These are phyloP conservation scores for Firmiana major DNA, from an alignment of 345 rosid genomes.

Conservation along the genomic window DNA sequence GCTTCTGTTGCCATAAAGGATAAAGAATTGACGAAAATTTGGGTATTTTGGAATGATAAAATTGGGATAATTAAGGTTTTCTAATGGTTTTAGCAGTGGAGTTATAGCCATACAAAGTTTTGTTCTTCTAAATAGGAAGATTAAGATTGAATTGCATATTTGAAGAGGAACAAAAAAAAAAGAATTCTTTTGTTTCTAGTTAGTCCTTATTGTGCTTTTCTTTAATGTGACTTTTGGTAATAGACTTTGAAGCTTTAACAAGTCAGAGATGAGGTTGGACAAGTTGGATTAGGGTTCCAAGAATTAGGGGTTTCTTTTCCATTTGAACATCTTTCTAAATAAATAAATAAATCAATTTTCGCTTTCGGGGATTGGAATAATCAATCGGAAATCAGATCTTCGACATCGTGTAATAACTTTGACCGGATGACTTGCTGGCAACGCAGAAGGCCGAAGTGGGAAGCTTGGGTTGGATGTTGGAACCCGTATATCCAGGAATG, in stretches of 20 bases:
- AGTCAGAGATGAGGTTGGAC: neutral
- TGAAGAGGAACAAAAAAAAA: neutral
- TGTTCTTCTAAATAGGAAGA: neutral
- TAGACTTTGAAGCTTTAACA: neutral
- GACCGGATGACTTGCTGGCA: slow-evolving; percentile 33
- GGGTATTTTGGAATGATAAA: neutral
- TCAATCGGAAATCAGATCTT: neutral
- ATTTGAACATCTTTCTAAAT: too few species aligned
- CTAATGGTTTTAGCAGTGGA: neutral
- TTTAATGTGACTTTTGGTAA: neutral
- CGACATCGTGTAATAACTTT: neutral
- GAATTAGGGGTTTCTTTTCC: slow-evolving; percentile 3
- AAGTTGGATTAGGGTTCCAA: slow-evolving; percentile 5
- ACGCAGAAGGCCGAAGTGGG: too few species aligned
- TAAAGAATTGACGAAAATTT: neutral
- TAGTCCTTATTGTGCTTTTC: too few species aligned
- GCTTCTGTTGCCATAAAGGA: slow-evolving; percentile 61
- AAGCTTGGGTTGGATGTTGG: neutral
- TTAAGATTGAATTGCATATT: neutral
- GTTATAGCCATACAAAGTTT: slow-evolving; percentile 1
- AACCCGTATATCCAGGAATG: slow-evolving; percentile 13
- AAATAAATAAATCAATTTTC: neutral
- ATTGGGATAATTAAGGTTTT: slow-evolving; percentile 10
- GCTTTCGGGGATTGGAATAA: neutral
- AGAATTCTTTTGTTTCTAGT: neutral